phyloP scores from a whole-genome alignment of 495 filamentous ascomycete genomes.

The Zalerion maritima region DNA sequence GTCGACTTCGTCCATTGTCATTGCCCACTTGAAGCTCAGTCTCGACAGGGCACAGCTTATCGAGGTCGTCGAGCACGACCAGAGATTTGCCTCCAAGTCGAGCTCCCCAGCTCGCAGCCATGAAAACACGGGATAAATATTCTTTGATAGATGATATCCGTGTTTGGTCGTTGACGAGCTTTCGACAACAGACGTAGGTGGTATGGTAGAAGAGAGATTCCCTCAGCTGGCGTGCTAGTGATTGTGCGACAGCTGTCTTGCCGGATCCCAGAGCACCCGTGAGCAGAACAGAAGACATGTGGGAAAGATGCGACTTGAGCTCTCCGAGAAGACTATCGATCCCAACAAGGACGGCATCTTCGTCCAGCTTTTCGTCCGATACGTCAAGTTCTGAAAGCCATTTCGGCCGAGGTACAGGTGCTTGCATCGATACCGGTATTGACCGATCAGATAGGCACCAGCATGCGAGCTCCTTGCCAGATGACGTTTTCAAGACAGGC shows the following conservation, averaged over 20 bases:
- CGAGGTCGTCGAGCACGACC: conserved; percentile 83
- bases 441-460: conserved; percentile 70
- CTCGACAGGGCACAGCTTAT: conserved; percentile 80
- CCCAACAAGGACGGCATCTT: conserved; percentile 57
- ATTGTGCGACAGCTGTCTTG: conserved; percentile 57
- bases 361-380: conserved; percentile 35
- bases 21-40: conserved; percentile 84
- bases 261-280: conserved; percentile 81
- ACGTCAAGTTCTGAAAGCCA: conserved; percentile 30
- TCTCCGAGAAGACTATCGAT: conserved; percentile 65
- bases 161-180: conserved; percentile 74
- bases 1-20: conserved; percentile 80
- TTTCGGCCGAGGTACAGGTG: conserved; percentile 46
- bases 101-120: conserved; percentile 77
- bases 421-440: conserved; percentile 54
- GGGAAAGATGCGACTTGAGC: conserved; percentile 54
- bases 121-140: conserved; percentile 65
- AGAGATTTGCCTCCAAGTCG: conserved; percentile 67
- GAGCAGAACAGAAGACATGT: conserved; percentile 76
- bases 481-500: conserved; percentile 14
- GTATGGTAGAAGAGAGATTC: conserved; percentile 56
- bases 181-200: conserved; percentile 69
- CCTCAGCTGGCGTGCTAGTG: conserved; percentile 49
- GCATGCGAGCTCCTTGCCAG: conserved; percentile 35
- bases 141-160: conserved; percentile 84